A percentile compares a stretch with the other conserved stretches of the same genome.
These are phyloP conservation scores for Epichloe elymi DNA, from an alignment of 2,329 filamentous ascomycete species.

Conservation along the genomic window DNA sequence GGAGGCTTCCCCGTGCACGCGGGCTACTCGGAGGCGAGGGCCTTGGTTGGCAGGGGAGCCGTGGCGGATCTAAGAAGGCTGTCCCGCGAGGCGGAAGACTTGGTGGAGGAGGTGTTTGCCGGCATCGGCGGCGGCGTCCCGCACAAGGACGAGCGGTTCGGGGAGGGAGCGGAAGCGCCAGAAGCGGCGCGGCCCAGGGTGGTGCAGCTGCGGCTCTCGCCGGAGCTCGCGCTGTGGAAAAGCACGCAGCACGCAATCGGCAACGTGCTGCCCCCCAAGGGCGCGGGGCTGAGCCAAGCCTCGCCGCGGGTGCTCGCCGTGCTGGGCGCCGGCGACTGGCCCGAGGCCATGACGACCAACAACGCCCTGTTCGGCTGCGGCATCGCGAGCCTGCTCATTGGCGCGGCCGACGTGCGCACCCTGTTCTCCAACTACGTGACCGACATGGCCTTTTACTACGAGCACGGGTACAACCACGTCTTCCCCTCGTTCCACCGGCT, in stretches of 20 bases:
- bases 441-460: slow-evolving; percentile 13
- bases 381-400: slow-evolving; percentile 9
- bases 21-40: slow-evolving; percentile 10
- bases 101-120: slow-evolving; percentile 7
- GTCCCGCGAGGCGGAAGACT: slow-evolving; percentile 5
- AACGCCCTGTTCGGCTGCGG: slow-evolving; percentile 12
- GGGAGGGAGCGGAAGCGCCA: not conserved
- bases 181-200: slow-evolving; percentile 3
- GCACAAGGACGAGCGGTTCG: not conserved
- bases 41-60: slow-evolving; percentile 5
- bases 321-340: slow-evolving; percentile 8
- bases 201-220: slow-evolving; percentile 8
- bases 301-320: slow-evolving; percentile 6
- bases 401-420: slow-evolving; percentile 8
- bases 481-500: slow-evolving; percentile 9
- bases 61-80: slow-evolving; percentile 7
- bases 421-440: slow-evolving; percentile 13
- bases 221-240: slow-evolving; percentile 10
- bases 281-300: slow-evolving; percentile 5
- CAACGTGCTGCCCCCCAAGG: slow-evolving; percentile 10
- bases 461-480: slow-evolving; percentile 12
- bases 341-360: slow-evolving; percentile 7
- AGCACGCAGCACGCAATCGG: slow-evolving; percentile 7
- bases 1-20: slow-evolving; percentile 1
- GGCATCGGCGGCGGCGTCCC: not conserved